A percentile compares a stretch with the other conserved stretches of the same genome.
Evolutionary conservation across 192 early-diverging fungal species (phyloP).

Genomic region (Mortierella claussenii): DNA sequence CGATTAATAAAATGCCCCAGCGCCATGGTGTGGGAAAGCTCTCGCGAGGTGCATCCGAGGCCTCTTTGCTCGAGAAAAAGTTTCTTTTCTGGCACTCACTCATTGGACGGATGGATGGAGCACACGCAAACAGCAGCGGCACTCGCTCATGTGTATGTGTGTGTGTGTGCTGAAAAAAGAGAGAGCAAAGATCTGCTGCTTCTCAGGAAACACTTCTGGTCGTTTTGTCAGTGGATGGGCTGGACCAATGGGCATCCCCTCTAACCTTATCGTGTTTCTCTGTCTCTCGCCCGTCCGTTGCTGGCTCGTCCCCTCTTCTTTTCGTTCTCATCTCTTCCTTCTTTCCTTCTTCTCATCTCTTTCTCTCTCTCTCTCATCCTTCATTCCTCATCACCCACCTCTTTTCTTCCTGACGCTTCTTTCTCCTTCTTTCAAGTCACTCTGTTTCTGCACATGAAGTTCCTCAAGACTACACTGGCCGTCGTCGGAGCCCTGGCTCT

Average conservation of each 20-base stretch:
- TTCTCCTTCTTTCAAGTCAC: neutral
- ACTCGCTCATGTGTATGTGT: too few species aligned
- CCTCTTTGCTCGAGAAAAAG: too few species aligned
- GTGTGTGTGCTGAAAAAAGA: too few species aligned
- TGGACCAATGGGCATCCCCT: slow-evolving; percentile 20
- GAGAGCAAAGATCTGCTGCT: too few species aligned
- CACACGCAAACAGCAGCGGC: too few species aligned
- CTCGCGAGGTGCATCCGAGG: too few species aligned
- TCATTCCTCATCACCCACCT: neutral
- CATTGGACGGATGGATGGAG: too few species aligned
- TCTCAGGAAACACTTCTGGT: too few species aligned
- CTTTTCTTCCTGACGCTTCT: neutral
- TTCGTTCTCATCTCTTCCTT: neutral
- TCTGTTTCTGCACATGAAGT: slow-evolving; percentile 46
- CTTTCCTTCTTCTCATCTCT: neutral
- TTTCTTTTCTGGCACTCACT: too few species aligned
- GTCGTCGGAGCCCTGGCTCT: slow-evolving; percentile 32
- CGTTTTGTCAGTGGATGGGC: neutral
- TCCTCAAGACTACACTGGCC: slow-evolving; percentile 38
- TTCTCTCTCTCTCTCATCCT: neutral
- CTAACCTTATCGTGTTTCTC: neutral
- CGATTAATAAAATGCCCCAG: too few species aligned
- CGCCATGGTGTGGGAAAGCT: too few species aligned
- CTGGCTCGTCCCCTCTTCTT: slow-evolving; percentile 2
- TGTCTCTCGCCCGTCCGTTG: neutral